Evolutionary conservation across 139 green algal genomes (phyloP).

Genomic region (Pleodorina starrii): DNA sequence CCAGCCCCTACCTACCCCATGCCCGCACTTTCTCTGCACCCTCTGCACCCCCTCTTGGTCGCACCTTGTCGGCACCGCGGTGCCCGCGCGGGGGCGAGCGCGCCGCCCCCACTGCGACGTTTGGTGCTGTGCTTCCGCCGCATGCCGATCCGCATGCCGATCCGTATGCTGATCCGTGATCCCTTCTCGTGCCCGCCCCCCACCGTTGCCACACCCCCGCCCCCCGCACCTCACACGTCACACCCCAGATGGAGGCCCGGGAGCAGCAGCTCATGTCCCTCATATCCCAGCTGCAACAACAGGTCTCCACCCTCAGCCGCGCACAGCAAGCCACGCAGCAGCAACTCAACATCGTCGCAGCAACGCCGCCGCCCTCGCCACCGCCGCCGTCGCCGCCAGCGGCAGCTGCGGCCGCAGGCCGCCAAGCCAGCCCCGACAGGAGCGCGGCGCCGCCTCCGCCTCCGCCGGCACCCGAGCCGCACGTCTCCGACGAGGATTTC

Average conservation of each 20-base stretch:
- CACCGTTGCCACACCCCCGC: too few species aligned
- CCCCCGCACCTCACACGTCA: neutral
- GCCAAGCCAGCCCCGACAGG: neutral
- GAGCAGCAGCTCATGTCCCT: slow-evolving; percentile 41
- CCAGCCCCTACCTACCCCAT: too few species aligned
- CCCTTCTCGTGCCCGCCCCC: too few species aligned
- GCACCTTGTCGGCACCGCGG: too few species aligned
- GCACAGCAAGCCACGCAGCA: slow-evolving; percentile 29
- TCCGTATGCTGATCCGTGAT: too few species aligned
- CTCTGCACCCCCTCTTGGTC: too few species aligned
- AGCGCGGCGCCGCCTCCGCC: neutral
- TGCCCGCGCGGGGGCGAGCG: too few species aligned
- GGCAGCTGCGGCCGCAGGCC: neutral
- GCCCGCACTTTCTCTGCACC: too few species aligned
- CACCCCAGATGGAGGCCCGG: slow-evolving; percentile 23
- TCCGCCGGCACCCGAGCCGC: too few species aligned
- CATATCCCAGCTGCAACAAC: slow-evolving; percentile 11
- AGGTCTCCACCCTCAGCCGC: slow-evolving; percentile 36
- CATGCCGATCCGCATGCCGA: too few species aligned
- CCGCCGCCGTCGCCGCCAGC: neutral
- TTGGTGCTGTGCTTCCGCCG: too few species aligned
- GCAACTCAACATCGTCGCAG: neutral
- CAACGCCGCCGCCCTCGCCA: neutral
- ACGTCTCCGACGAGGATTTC: slow-evolving; percentile 31
- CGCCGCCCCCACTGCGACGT: too few species aligned